A percentile compares a stretch with the other conserved stretches of the same genome.
These are phyloP conservation scores for Thalassiosira livingstoniorum DNA, from an alignment of 352 stramenopile genomes.

Conservation along the genomic window DNA sequence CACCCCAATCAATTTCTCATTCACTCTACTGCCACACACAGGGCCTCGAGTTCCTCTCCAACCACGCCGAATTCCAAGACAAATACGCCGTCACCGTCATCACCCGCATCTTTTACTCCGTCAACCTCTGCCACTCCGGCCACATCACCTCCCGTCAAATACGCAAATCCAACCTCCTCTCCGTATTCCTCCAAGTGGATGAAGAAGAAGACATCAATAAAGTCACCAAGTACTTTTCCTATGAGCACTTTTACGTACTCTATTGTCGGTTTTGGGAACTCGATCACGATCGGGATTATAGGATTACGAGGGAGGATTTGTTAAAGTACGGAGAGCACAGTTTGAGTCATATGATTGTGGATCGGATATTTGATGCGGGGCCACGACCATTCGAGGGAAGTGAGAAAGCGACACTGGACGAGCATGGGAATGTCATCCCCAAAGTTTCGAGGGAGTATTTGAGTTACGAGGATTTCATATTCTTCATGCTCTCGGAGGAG, in stretches of 20 bases:
- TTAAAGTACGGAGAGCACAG: conserved; percentile 90
- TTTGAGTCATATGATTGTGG: conserved; percentile 88
- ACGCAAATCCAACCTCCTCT: conserved; percentile 92
- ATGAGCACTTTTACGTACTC: conserved; percentile 99
- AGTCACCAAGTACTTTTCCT: conserved; percentile 94
- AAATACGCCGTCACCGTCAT: conserved; percentile 99
- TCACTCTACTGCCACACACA: not conserved
- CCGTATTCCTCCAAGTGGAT: conserved; percentile 95
- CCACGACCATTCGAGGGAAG: conserved; percentile 74
- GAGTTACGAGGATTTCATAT: conserved; percentile 92
- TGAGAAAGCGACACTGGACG: conserved; percentile 34
- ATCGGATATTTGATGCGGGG: conserved; percentile 88
- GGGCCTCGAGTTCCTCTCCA: conserved; percentile 96
- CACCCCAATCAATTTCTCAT: not conserved
- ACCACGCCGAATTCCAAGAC: conserved; percentile 99
- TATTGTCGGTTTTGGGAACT: conserved; percentile 99
- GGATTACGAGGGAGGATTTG: conserved; percentile 88
- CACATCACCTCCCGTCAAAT: conserved; percentile 95
- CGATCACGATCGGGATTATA: conserved; percentile 92
- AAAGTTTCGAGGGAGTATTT: conserved; percentile 74
- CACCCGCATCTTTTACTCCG: conserved; percentile 84
- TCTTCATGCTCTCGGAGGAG: conserved; percentile 99
- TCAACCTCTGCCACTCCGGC: conserved; percentile 90
- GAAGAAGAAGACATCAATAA: conserved; percentile 99
- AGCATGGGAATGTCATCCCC: conserved; percentile 27